Percentiles rank a stretch among this genome's conserved stretches.
phyloP scores from a whole-genome alignment of 2,329 filamentous ascomycete genomes.

The Botrytis elliptica region DNA sequence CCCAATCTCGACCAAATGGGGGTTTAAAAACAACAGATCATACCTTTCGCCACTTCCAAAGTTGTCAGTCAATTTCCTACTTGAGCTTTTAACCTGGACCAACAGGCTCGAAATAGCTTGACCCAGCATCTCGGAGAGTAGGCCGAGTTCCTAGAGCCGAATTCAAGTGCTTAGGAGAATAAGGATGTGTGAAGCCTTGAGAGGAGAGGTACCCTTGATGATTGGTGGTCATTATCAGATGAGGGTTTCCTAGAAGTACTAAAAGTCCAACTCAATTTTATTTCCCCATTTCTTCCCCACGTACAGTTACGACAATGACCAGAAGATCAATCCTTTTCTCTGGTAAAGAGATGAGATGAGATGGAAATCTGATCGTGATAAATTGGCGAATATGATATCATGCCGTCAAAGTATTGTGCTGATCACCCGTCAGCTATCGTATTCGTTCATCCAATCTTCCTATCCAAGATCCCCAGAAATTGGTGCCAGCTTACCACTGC shows the following conservation, averaged over 20 bases:
- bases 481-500: conserved; percentile 1
- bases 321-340: background rate
- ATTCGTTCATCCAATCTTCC: conserved; percentile 16
- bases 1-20: conserved; percentile 5
- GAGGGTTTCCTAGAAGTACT: background rate
- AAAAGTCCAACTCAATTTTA: conserved; percentile 10
- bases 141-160: conserved; percentile 13
- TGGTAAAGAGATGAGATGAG: conserved; percentile 7
- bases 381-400: conserved; percentile 10
- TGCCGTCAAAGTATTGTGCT: conserved; percentile 6
- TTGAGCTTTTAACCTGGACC: background rate
- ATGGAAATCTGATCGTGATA: background rate
- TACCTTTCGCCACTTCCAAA: conserved; percentile 4
- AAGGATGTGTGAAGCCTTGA: background rate
- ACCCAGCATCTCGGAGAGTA: conserved; percentile 9
- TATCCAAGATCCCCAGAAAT: conserved; percentile 9
- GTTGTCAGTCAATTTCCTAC: conserved; percentile 15
- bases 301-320: background rate
- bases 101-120: conserved; percentile 1
- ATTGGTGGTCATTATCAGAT: conserved; percentile 7
- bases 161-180: background rate
- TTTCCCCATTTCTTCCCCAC: conserved; percentile 10
- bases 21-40: background rate
- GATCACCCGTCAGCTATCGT: conserved; percentile 12
- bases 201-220: background rate